These are phyloP conservation scores for Vigna mungo DNA, from an alignment of 306 rosid genomes.

Conservation along the genomic window DNA sequence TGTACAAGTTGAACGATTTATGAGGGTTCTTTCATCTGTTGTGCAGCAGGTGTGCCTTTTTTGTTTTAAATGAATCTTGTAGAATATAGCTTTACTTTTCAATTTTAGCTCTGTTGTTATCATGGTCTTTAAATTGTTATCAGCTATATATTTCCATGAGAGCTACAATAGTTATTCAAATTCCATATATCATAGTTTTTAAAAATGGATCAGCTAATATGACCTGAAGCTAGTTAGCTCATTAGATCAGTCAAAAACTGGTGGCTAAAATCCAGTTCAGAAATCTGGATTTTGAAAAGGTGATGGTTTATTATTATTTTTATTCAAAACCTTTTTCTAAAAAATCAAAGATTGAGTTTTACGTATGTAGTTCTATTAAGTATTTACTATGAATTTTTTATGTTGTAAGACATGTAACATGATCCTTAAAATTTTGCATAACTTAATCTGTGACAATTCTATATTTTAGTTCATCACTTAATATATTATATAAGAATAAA, in stretches of 20 bases:
- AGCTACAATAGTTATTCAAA: conserved; percentile 15
- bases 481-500: neutral
- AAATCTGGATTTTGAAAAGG: neutral
- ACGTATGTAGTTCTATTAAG: neutral
- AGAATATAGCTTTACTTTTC: conserved; percentile 38
- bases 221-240: neutral
- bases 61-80: conserved; percentile 36
- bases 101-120: conserved; percentile 16
- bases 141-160: conserved; percentile 17
- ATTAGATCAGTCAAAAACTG: neutral
- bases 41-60: conserved; percentile 80
- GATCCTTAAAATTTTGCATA: neutral
- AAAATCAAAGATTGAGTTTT: neutral
- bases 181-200: neutral
- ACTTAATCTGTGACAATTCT: neutral
- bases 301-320: too few species aligned
- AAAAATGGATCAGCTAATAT: neutral
- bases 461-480: neutral
- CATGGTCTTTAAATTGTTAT: conserved; percentile 6
- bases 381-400: neutral
- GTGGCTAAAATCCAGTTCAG: neutral
- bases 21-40: conserved; percentile 92
- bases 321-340: neutral
- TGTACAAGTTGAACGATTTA: conserved; percentile 92
- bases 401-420: neutral